Base-by-base conservation (phyloP, 257 asterid species). In the Leonotis leonurus region DNA sequence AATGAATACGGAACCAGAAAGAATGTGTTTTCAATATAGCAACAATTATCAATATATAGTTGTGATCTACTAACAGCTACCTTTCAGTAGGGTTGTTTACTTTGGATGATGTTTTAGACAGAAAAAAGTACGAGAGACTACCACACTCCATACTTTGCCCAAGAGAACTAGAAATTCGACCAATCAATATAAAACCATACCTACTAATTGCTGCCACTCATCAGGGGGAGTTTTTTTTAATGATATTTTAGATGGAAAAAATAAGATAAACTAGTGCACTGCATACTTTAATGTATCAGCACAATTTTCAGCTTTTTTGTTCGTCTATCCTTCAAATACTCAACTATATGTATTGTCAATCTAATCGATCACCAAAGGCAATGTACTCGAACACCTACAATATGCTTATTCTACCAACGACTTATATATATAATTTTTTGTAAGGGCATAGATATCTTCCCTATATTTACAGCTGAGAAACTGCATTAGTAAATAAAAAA, bases 171-270 rank as follows among this genome's bases (percentile, higher is more conserved):
- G 25, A 30, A 68, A 54, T 52, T 44, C 14, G 51, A 56, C 40
- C 56, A 37, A 65, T 64, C 63, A 67, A 68, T 59, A 21, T n/a
- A 30, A 21, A 43, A 46, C 50, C 60, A 40, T 39, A 26, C 39
- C 16, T 35, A 37, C 51, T 26, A 18, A 45, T 29, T 9, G n/a
- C 51, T 24, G 26, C 24, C 10, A 14, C 22, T 43, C 3, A 6
- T 10, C 14, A 35, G 41, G 2, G n/a, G 4, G 41, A 2, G 41
- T 35, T 35, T 35, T 3, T 29, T 29, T 7, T 5, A 7, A 2
- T 29, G 6, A 29, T 35, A 10, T 10, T n/a, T 10, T 35, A 10
- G n/a, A 35, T 35, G n/a, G 1, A 35, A 10, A 10, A 8, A 35
- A 10, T 5, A 10, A 2, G 9, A 10, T 35, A 35, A n/a, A 9